Base-by-base conservation (phyloP, 2,329 filamentous ascomycete genomes). In the Penicillium expansum region DNA sequence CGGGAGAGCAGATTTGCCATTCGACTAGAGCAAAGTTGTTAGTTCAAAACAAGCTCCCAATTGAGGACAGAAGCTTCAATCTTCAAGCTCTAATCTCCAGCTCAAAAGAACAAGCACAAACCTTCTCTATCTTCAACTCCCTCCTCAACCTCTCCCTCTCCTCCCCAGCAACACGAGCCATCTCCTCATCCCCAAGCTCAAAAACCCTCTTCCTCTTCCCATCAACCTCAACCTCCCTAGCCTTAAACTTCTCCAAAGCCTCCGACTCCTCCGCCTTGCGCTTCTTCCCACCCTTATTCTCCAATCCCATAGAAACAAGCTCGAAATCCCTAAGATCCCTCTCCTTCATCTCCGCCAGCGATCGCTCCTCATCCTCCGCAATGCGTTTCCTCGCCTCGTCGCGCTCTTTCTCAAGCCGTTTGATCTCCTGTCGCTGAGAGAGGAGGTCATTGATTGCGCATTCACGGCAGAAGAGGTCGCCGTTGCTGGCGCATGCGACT, bases 391-490 rank as follows among this genome's bases (percentile, higher is more conserved):
- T 79, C 29, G 85, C 83, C 30, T 82, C 78, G 62, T 87, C 86
- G 20, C 83, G 80, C 22, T 83, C 81, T 64, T 85, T 88, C 59
- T 91, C 90, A 2, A 90, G 71, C 0, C 94, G 85, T 72, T 92
- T 94, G 62, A 96, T 92, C 71, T 97, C 94, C 76, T 92, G 90
- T 65, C 91, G 88, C 75, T 99, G 93, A 1, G 91, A 84, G 1
- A 97, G 81, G n/a, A 99, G 86, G 68, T 97, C 96, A 64, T 81
- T 87, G 52, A 97, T 84, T 9, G 92, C 92, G 77, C 93, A 99
- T 78, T 97, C 94, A 65, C 91, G 87, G 74, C 93, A 99, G 78
- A 97, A 97, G 14, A 99, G 81, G 74, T 97, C 92, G 59, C 93
- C 93, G 62, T 87, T 84, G 2, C 76, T 75, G 3, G 83, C 79